These are phyloP conservation scores for Saitozyma podzolica DNA, from an alignment of 768 basidiomycete genomes.

Conservation along the genomic window DNA sequence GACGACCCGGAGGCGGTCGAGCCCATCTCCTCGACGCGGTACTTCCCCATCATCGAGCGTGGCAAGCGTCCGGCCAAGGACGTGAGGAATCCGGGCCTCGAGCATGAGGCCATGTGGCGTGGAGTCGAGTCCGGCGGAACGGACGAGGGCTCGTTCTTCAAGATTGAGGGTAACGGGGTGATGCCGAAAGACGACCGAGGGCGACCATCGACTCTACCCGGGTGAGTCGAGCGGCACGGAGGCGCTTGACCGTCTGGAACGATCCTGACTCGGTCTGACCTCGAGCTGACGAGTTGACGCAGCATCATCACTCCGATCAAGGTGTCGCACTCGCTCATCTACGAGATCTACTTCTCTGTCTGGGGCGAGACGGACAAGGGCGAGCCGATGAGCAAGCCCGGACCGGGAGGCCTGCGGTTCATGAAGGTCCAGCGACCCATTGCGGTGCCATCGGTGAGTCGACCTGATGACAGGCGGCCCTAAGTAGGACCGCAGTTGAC, in stretches of 20 bases:
- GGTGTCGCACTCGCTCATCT: slow-evolving; percentile 25
- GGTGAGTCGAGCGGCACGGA: slow-evolving; percentile 22
- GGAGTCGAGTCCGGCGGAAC: slow-evolving; percentile 18
- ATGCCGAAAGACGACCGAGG: slow-evolving; percentile 41
- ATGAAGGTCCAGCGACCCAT: slow-evolving; percentile 28
- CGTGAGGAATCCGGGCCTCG: slow-evolving; percentile 6
- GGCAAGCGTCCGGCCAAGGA: slow-evolving; percentile 8
- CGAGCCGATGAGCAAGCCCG: slow-evolving; percentile 10
- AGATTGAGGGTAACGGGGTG: slow-evolving; percentile 20
- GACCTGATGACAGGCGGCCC: neutral
- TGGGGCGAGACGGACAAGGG: slow-evolving; percentile 33
- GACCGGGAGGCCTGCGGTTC: slow-evolving; percentile 31
- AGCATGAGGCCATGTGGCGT: slow-evolving; percentile 17
- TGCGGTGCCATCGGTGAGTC: slow-evolving; percentile 38
- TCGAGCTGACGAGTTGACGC: neutral
- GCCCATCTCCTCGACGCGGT: slow-evolving; percentile 19
- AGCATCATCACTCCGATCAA: slow-evolving; percentile 17
- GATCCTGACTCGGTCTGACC: too few relatives aligned
- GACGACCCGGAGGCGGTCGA: slow-evolving; percentile 22
- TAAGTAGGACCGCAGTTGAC: neutral
- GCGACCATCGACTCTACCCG: slow-evolving; percentile 41
- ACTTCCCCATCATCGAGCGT: slow-evolving; percentile 13
- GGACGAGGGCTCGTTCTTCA: slow-evolving; percentile 18
- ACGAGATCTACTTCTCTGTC: slow-evolving; percentile 41
- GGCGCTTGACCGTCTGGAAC: too few relatives aligned